Conservation (phyloP, 176 grass and related monocot species). For the Rhynchospora tenuis region DNA sequence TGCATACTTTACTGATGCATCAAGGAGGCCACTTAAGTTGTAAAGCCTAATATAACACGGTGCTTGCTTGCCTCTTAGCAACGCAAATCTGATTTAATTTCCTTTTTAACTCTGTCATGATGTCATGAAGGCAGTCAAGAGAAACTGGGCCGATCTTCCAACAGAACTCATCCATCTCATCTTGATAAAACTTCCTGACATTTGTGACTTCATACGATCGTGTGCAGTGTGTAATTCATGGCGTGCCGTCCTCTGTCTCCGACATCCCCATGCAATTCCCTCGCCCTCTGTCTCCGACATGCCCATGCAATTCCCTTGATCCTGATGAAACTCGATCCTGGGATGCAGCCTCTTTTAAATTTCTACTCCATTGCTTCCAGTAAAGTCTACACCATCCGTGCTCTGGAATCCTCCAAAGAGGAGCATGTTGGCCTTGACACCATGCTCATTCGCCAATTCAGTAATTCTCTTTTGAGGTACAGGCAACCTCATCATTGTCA, state of each 20-base stretch:
- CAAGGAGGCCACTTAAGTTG: no score
- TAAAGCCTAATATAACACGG: no score
- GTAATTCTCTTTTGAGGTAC: background rate
- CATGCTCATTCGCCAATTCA: background rate
- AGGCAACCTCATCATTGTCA: background rate
- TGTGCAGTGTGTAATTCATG: background rate
- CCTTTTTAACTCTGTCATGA: background rate
- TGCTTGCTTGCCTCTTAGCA: no score
- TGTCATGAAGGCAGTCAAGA: background rate
- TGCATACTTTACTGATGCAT: no score
- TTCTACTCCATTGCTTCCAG: background rate
- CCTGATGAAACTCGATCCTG: background rate
- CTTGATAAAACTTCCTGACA: background rate
- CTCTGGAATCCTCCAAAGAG: background rate
- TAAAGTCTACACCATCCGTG: background rate
- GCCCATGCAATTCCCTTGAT: background rate
- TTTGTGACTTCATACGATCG: background rate
- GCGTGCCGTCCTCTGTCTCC: background rate
- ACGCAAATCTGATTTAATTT: background rate
- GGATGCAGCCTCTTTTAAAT: background rate
- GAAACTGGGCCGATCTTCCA: background rate
- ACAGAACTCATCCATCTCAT: background rate
- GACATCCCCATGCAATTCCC: background rate
- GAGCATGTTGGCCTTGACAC: background rate
- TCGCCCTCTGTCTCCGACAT: background rate